Conservation (phyloP, 129 eudicot genomes). For the Centella asiatica region DNA sequence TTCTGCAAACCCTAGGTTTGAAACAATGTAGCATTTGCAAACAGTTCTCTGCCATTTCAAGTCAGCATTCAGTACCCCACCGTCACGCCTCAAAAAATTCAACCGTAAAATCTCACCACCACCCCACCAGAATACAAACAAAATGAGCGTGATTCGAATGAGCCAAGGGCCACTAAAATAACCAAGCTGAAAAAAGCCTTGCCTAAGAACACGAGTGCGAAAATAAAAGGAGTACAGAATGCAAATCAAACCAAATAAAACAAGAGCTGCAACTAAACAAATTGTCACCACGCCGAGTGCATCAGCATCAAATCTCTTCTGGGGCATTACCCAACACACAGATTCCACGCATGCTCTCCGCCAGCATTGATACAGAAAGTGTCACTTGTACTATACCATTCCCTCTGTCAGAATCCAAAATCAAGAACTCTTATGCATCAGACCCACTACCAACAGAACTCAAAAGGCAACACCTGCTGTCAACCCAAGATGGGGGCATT, state of each 20-base stretch:
- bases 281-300: conserved; percentile 98
- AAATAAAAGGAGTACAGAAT: conserved; percentile 63
- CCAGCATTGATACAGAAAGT: conserved; percentile 71
- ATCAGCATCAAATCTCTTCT: conserved; percentile 80
- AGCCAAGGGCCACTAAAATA: conserved; percentile 92
- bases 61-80: conserved; percentile 36
- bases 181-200: conserved; percentile 41
- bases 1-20: conserved; percentile 93
- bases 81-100: conserved; percentile 56
- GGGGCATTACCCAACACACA: conserved; percentile 93
- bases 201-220: conserved; percentile 51
- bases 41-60: conserved; percentile 67
- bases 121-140: conserved; percentile 77
- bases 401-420: conserved; percentile 22
- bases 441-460: not conserved
- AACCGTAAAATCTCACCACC: conserved; percentile 59
- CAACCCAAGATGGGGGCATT: not conserved
- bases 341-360: conserved; percentile 94
- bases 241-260: conserved; percentile 59
- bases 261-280: conserved; percentile 51
- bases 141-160: conserved; percentile 49
- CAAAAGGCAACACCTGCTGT: conserved; percentile 4
- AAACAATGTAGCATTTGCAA: conserved; percentile 86
- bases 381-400: conserved; percentile 19
- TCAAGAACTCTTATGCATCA: conserved; percentile 3